A percentile compares a stretch with the other conserved stretches of the same genome.
phyloP scores from a whole-genome alignment of 2,329 filamentous ascomycete genomes.

The Sclerotinia minor region DNA sequence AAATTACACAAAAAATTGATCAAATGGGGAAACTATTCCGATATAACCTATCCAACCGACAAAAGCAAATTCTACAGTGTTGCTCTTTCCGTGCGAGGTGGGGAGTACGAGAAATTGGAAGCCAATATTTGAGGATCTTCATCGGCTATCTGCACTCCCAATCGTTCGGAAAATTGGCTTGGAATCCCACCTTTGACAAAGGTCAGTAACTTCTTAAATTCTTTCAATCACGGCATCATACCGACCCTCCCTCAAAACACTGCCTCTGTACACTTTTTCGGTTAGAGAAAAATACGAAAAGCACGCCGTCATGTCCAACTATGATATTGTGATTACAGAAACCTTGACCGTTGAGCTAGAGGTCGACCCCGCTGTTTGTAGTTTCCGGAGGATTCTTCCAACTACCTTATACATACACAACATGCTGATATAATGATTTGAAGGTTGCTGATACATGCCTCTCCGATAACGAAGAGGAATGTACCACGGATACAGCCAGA shows the following conservation, averaged over 20 bases:
- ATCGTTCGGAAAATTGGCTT: slow-evolving; percentile 7
- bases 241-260: neutral
- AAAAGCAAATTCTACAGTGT: neutral
- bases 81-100: neutral
- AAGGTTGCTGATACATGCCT: slow-evolving; percentile 14
- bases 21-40: too few relatives aligned
- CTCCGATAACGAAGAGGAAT: slow-evolving; percentile 44
- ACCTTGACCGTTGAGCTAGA: slow-evolving; percentile 21
- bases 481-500: slow-evolving; percentile 42
- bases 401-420: neutral
- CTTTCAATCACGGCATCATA: slow-evolving; percentile 8
- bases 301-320: slow-evolving; percentile 11
- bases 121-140: slow-evolving; percentile 4
- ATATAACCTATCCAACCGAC: too few relatives aligned
- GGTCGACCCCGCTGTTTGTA: slow-evolving; percentile 15
- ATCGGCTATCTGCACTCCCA: neutral
- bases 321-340: slow-evolving; percentile 20
- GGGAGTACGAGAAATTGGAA: slow-evolving; percentile 9
- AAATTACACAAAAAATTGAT: too few relatives aligned
- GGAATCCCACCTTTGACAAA: slow-evolving; percentile 20
- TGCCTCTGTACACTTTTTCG: neutral
- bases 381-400: neutral
- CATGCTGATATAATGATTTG: neutral
- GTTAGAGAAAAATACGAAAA: neutral
- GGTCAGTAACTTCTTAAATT: neutral